Conservation (phyloP, 139 green algal species). For the Coccomyxa sp. region DNA sequence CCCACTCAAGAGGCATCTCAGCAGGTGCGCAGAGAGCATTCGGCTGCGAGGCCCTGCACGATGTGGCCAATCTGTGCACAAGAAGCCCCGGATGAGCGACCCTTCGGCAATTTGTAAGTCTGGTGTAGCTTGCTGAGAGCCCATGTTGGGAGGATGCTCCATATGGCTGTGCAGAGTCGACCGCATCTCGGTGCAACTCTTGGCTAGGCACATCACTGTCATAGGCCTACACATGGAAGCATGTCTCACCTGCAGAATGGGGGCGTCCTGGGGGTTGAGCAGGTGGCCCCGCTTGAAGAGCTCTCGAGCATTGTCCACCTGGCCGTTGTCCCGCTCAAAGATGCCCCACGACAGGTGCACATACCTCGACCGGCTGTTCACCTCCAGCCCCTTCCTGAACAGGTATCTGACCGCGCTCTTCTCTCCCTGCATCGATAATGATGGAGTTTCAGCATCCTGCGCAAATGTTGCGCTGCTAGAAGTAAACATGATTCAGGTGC, state of each 20-base stretch:
- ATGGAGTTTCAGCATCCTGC: too few relatives aligned
- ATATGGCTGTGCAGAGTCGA: too few relatives aligned
- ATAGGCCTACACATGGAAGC: neutral
- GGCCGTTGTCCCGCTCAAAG: constrained; percentile 68
- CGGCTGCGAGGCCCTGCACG: too few relatives aligned
- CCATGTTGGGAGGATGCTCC: too few relatives aligned
- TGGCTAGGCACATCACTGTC: too few relatives aligned
- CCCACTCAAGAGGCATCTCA: neutral
- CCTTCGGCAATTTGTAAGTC: too few relatives aligned
- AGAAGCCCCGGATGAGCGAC: too few relatives aligned
- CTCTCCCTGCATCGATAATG: constrained; percentile 53
- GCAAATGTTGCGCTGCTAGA: too few relatives aligned
- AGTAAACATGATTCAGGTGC: too few relatives aligned
- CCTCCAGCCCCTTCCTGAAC: constrained; percentile 53
- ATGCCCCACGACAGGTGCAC: constrained; percentile 66
- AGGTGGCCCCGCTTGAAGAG: constrained; percentile 68
- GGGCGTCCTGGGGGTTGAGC: constrained; percentile 81
- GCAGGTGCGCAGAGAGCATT: neutral
- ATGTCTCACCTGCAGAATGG: constrained; percentile 66
- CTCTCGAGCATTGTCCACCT: constrained; percentile 52
- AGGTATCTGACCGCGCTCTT: constrained; percentile 46
- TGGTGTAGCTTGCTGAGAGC: too few relatives aligned
- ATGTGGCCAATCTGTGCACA: too few relatives aligned
- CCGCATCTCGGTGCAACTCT: too few relatives aligned
- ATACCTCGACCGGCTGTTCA: constrained; percentile 54